Percentiles rank a stretch among this genome's conserved stretches.
Evolutionary conservation across 768 basidiomycete species (phyloP).

Genomic region (Mrakia hoshinonis): DNA sequence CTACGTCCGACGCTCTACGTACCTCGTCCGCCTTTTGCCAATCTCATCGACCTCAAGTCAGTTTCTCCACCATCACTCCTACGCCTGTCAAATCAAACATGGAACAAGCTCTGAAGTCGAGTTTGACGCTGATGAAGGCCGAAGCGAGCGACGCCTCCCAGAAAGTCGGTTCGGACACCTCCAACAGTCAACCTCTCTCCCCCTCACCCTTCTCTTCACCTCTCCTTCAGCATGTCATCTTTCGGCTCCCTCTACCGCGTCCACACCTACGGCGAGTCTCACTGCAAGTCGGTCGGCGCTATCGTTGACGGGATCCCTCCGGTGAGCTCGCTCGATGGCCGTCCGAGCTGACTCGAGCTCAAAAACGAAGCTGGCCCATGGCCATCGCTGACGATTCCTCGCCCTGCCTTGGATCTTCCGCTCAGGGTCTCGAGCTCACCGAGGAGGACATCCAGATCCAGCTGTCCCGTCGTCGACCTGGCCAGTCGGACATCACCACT

Average conservation of each 20-base stretch:
- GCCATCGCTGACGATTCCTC: neutral
- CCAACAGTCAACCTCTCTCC: slow-evolving; percentile 31
- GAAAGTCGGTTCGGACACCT: slow-evolving; percentile 48
- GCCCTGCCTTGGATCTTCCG: neutral
- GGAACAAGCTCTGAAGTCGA: neutral
- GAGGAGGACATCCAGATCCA: slow-evolving; percentile 82
- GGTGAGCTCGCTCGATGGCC: slow-evolving; percentile 46
- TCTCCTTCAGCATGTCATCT: slow-evolving; percentile 65
- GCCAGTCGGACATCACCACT: slow-evolving; percentile 92
- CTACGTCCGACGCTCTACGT: too few relatives aligned
- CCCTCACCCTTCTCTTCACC: neutral
- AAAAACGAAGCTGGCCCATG: neutral
- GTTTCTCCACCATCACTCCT: too few relatives aligned
- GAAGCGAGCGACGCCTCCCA: slow-evolving; percentile 38
- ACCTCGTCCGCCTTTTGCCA: too few relatives aligned
- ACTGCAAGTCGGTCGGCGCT: slow-evolving; percentile 91
- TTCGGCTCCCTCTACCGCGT: slow-evolving; percentile 87
- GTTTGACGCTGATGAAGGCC: neutral
- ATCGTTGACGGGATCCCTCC: slow-evolving; percentile 97
- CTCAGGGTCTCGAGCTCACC: slow-evolving; percentile 70
- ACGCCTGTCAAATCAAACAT: too few relatives aligned
- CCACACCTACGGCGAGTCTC: slow-evolving; percentile 95
- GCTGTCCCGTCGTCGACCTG: slow-evolving; percentile 80
- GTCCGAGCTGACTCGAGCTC: neutral
- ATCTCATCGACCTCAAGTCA: too few relatives aligned